Evolutionary conservation across 306 rosid genomes (phyloP).

Genomic region (Gastrolobium villosum): DNA sequence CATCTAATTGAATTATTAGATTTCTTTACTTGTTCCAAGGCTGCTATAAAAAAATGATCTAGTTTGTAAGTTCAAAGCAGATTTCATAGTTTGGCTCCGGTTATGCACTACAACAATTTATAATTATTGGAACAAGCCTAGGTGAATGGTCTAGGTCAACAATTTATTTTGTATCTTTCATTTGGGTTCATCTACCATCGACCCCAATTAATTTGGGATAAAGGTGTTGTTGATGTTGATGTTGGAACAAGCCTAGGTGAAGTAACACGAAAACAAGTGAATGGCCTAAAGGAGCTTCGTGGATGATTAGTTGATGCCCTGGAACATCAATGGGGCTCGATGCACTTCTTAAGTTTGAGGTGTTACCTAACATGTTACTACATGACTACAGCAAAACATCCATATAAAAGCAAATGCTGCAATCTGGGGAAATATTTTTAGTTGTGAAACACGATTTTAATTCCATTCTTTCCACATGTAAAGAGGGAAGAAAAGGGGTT

Average conservation of each 20-base stretch:
- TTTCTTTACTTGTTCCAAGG: background rate
- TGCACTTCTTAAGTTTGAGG: background rate
- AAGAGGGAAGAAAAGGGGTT: background rate
- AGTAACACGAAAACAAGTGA: background rate
- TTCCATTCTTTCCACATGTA: constrained; percentile 4
- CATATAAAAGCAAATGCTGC: constrained; percentile 5
- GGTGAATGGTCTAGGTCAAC: too few relatives aligned
- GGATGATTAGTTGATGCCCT: constrained; percentile 1
- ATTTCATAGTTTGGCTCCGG: background rate
- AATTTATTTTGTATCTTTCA: too few relatives aligned
- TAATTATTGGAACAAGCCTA: background rate
- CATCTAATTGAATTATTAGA: background rate
- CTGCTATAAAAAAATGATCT: background rate
- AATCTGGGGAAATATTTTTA: background rate
- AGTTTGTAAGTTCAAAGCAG: background rate
- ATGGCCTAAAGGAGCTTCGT: background rate
- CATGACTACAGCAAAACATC: constrained; percentile 7
- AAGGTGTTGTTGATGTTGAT: too few relatives aligned
- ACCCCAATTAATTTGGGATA: too few relatives aligned
- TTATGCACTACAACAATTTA: too few relatives aligned
- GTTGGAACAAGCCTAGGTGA: background rate
- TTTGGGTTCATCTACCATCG: too few relatives aligned
- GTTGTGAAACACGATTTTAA: background rate
- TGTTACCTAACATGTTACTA: background rate
- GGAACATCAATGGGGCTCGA: background rate